Evolutionary conservation across 257 asterid species (phyloP).

Genomic region (Mentha longifolia): DNA sequence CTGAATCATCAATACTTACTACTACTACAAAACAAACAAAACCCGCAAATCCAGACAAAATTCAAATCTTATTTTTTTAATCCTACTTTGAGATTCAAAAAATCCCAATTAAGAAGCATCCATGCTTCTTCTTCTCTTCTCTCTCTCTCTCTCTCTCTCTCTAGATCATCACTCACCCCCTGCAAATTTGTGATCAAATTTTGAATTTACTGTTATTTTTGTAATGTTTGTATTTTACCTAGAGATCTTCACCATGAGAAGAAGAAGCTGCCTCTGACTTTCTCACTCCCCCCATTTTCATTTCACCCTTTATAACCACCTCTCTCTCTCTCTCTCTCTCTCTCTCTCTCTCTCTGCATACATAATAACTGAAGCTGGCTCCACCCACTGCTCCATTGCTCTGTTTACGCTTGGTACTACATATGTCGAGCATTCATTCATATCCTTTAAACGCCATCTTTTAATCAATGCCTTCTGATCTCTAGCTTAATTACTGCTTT

Average conservation of each 20-base stretch:
- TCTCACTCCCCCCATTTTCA: too few relatives aligned
- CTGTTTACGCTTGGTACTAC: constrained; percentile 20
- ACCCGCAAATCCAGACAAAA: constrained; percentile 34
- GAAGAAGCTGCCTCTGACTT: constrained; percentile 68
- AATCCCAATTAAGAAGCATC: constrained; percentile 60
- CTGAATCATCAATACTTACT: too few relatives aligned
- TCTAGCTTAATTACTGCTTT: background rate
- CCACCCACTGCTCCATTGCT: too few relatives aligned
- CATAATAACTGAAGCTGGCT: constrained; percentile 34
- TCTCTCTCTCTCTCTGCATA: constrained; percentile 30
- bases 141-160: background rate
- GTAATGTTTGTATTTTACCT: constrained; percentile 34
- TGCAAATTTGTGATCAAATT: constrained; percentile 13
- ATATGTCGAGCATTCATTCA: constrained; percentile 30
- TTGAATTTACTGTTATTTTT: background rate
- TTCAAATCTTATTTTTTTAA: constrained; percentile 45
- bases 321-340: constrained; percentile 13
- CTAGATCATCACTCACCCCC: constrained; percentile 4
- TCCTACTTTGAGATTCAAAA: constrained; percentile 79
- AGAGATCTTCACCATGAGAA: constrained; percentile 81
- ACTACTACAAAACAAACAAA: constrained; percentile 31
- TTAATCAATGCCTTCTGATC: constrained; percentile 34
- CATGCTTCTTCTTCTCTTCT: constrained; percentile 49
- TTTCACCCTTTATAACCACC: constrained; percentile 26
- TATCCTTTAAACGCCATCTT: constrained; percentile 21